Evolutionary conservation across 2,329 filamentous ascomycete species (phyloP).

Genomic region (Claviceps sorghi): DNA sequence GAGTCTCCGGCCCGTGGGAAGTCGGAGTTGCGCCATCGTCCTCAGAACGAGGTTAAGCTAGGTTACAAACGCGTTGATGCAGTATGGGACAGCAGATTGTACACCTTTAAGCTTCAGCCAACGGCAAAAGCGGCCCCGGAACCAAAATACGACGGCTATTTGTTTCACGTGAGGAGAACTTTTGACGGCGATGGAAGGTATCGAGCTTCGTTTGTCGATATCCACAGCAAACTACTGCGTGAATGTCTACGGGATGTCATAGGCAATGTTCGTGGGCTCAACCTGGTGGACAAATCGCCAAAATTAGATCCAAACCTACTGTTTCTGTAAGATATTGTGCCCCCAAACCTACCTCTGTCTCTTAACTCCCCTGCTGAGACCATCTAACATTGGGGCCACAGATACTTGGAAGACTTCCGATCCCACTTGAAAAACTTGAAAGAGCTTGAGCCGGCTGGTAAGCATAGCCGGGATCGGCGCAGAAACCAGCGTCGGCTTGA

Average conservation of each 20-base stretch:
- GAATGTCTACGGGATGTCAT: slow-evolving; percentile 38
- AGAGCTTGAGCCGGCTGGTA: slow-evolving; percentile 32
- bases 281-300: slow-evolving; percentile 65
- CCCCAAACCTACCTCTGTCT: not conserved
- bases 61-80: slow-evolving; percentile 39
- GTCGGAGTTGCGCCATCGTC: not conserved
- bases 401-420: slow-evolving; percentile 67
- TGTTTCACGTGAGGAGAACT: slow-evolving; percentile 69
- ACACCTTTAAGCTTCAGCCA: slow-evolving; percentile 40
- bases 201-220: slow-evolving; percentile 56
- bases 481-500: slow-evolving; percentile 44
- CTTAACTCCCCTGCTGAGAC: not conserved
- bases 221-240: slow-evolving; percentile 68
- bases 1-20: too few species aligned
- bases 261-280: slow-evolving; percentile 38
- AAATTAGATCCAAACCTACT: slow-evolving; percentile 57
- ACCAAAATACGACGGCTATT: slow-evolving; percentile 58
- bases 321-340: slow-evolving; percentile 36
- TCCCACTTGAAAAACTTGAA: slow-evolving; percentile 49
- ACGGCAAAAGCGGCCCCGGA: slow-evolving; percentile 31
- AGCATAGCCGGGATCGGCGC: slow-evolving; percentile 41
- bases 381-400: not conserved
- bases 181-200: slow-evolving; percentile 81
- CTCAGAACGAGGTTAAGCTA: slow-evolving; percentile 12
- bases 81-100: slow-evolving; percentile 35